These are phyloP conservation scores for Pyrenochaeta sp. DNA, from an alignment of 2,329 filamentous ascomycete genomes.

Conservation along the genomic window DNA sequence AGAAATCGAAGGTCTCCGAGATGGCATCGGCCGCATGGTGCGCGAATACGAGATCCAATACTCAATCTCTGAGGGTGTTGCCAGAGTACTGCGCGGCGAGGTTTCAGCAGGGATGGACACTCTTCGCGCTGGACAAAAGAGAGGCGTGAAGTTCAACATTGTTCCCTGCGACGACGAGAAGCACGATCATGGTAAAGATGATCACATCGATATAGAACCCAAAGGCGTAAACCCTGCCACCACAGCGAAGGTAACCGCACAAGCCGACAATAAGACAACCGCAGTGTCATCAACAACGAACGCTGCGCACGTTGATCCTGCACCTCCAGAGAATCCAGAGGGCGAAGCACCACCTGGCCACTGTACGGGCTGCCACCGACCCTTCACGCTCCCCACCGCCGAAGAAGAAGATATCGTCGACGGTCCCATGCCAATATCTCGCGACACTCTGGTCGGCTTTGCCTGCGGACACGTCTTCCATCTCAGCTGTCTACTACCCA, in stretches of 20 bases:
- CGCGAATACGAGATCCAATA: slow-evolving; percentile 96
- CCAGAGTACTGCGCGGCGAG: slow-evolving; percentile 84
- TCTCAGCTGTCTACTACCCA: slow-evolving; percentile 71
- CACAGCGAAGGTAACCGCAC: slow-evolving; percentile 29
- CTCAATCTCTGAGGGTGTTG: slow-evolving; percentile 89
- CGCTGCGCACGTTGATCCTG: slow-evolving; percentile 32
- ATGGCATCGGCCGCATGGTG: slow-evolving; percentile 89
- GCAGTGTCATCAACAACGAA: slow-evolving; percentile 29
- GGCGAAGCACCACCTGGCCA: slow-evolving; percentile 44
- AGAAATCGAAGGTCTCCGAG: slow-evolving; percentile 87
- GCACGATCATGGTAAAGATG: slow-evolving; percentile 19
- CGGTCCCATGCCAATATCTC: slow-evolving; percentile 36
- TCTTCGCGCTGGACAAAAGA: slow-evolving; percentile 79
- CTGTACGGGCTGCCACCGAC: slow-evolving; percentile 43
- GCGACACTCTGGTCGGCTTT: slow-evolving; percentile 79
- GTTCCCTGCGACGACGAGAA: slow-evolving; percentile 52
- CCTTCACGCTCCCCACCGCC: slow-evolving; percentile 42
- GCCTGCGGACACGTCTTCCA: slow-evolving; percentile 86
- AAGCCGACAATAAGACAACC: slow-evolving; percentile 33
- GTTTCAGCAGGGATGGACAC: slow-evolving; percentile 84
- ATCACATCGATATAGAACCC: slow-evolving; percentile 37
- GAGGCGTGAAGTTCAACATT: slow-evolving; percentile 89
- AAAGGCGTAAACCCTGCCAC: slow-evolving; percentile 39
- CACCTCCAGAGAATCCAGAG: slow-evolving; percentile 24
- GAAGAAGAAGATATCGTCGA: slow-evolving; percentile 40